phyloP scores from a whole-genome alignment of 352 stramenopile genomes.

The Albugo candida region DNA sequence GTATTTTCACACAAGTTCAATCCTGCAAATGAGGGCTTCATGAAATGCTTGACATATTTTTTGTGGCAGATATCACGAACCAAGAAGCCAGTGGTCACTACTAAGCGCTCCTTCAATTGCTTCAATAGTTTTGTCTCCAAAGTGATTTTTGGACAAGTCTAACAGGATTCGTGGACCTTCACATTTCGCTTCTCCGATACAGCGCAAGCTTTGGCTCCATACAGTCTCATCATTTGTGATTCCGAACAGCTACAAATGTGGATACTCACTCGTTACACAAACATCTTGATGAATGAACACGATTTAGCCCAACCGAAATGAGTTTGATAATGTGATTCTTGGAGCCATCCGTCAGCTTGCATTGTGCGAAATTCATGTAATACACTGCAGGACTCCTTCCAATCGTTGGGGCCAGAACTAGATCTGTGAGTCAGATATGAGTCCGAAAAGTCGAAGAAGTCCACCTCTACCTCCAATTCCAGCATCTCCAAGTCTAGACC shows the following conservation, averaged over 20 bases:
- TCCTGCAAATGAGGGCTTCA: too few species aligned
- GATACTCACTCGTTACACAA: not conserved
- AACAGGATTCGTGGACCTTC: not conserved
- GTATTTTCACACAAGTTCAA: too few species aligned
- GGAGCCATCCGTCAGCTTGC: not conserved
- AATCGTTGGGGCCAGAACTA: not conserved
- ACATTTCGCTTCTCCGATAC: not conserved
- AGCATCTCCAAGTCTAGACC: slow-evolving; percentile 3
- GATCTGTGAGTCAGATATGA: not conserved
- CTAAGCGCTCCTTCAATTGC: not conserved
- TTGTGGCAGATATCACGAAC: too few species aligned
- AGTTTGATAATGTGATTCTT: not conserved
- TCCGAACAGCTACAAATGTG: not conserved
- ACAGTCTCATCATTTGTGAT: not conserved
- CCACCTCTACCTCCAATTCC: slow-evolving; percentile 5
- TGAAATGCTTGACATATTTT: too few species aligned
- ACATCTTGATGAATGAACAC: not conserved
- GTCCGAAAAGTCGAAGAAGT: not conserved
- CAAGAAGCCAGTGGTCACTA: too few species aligned
- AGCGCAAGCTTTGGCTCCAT: not conserved
- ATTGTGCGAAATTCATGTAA: not conserved
- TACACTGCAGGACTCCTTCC: not conserved
- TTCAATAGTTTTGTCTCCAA: not conserved
- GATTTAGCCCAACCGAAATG: not conserved
- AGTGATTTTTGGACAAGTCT: not conserved